Evolutionary conservation across 306 rosid genomes (phyloP).

Genomic region (Vicia villosa): DNA sequence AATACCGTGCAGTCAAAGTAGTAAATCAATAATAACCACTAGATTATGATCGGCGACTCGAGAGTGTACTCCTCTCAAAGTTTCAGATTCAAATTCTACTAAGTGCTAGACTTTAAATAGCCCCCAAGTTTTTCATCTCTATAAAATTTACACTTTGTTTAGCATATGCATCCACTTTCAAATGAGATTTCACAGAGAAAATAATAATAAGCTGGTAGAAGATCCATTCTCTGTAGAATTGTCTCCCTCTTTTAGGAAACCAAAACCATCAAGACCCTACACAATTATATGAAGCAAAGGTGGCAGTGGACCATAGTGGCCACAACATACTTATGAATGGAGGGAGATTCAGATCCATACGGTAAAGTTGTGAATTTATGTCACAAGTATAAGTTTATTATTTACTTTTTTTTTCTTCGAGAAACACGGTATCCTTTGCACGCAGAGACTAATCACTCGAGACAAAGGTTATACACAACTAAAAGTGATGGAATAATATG

Average conservation of each 20-base stretch:
- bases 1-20: neutral
- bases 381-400: neutral
- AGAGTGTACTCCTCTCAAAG: neutral
- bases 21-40: neutral
- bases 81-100: no score
- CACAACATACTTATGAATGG: constrained; percentile 23
- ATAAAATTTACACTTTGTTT: neutral
- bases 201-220: constrained; percentile 24
- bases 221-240: constrained; percentile 35
- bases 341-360: constrained; percentile 28
- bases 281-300: constrained; percentile 25
- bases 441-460: no score
- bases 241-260: constrained; percentile 33
- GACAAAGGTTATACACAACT: no score
- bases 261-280: constrained; percentile 27
- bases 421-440: no score
- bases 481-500: neutral
- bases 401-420: neutral
- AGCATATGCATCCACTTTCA: neutral
- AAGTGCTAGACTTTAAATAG: no score
- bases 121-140: neutral
- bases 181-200: constrained; percentile 32
- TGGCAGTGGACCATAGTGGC: constrained; percentile 24
- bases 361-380: neutral
- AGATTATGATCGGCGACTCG: neutral